Evolutionary conservation across 1,284 basidiomycete genomes (phyloP), one percentile per base, ranked within the genome.

Genomic region (Pterulicium gracile): DNA sequence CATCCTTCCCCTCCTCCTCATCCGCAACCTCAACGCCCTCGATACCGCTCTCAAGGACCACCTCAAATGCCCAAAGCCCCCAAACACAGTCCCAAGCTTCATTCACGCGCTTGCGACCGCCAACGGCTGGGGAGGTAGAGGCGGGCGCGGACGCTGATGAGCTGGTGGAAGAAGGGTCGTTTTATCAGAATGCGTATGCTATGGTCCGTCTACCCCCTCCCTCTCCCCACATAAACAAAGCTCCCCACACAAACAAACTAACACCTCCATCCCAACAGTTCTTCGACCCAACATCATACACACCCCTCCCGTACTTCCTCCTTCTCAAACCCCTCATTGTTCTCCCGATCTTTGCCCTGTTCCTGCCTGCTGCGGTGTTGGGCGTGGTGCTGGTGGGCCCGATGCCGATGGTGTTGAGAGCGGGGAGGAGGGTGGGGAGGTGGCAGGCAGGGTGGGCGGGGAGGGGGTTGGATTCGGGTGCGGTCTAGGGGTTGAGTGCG

Each of bases 391-490:
- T 85, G 3, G 57, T 87, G 2, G 45, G 83, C 7, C 81, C 84
- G 13, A 78, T 77, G 0, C 86, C 85, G 1, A 66, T 78, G 18
- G 69, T 78, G 49, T 62, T 88, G 41, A 67, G 85, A 39, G 68
- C 79, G 4, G 73, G 79, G 10, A 69, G 81, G 47, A 67, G 69
- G 51, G 58, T 88, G 32, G 85, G 86, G 2, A 69, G 76, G 15
- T 88, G 86, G 86, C 85, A 88, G 62, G 85, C 83, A 81, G 81
- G 51, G 67, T 88, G 36, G 84, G 85, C 1, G 69, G 88, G 3
- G 86, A 88, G 53, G 86, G 84, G 22, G 34, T 32, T 42, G 34
- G 7, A 10, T 32, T 32, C 27, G 27, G 7, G 27, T 7, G 27
- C 27, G n/a, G 27, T 10, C n/a, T 7, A 32, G 27, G 7, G 7